phyloP scores from a whole-genome alignment of 75 land plant genomes.

The Sequoiadendron giganteum region DNA sequence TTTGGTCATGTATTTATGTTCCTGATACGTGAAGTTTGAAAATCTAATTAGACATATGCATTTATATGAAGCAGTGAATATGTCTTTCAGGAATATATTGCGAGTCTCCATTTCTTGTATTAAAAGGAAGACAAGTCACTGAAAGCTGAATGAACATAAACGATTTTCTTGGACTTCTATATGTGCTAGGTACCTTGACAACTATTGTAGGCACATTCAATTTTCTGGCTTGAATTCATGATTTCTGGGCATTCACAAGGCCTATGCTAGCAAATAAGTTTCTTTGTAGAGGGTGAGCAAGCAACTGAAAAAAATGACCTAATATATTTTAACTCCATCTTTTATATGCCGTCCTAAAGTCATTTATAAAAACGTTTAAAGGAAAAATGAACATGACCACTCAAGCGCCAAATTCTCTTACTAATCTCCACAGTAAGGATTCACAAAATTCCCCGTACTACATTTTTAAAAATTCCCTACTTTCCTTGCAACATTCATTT shows the following conservation, averaged over 20 bases:
- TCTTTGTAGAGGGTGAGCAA: not conserved
- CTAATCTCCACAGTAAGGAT: not conserved
- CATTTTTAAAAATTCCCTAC: not conserved
- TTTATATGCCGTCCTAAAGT: not conserved
- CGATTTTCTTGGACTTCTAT: not conserved
- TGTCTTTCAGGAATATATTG: not conserved
- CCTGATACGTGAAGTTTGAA: not conserved
- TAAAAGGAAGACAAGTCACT: not conserved
- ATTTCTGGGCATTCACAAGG: not conserved
- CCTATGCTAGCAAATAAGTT: not conserved
- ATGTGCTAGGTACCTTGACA: not conserved
- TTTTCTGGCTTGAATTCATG: not conserved
- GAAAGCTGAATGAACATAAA: not conserved
- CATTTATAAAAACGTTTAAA: not conserved
- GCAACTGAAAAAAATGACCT: not conserved
- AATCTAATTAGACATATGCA: not conserved
- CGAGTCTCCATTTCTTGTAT: not conserved
- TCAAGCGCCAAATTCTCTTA: not conserved
- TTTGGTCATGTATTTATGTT: not conserved
- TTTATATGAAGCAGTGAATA: not conserved
- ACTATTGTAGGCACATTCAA: not conserved
- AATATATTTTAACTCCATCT: not conserved
- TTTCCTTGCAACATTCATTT: not conserved
- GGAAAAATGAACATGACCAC: not conserved
- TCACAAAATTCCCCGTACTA: not conserved